Evolutionary conservation across 2,329 filamentous ascomycete genomes (phyloP), one percentile per base, ranked within the genome.

Genomic region (Colletotrichum salicis): DNA sequence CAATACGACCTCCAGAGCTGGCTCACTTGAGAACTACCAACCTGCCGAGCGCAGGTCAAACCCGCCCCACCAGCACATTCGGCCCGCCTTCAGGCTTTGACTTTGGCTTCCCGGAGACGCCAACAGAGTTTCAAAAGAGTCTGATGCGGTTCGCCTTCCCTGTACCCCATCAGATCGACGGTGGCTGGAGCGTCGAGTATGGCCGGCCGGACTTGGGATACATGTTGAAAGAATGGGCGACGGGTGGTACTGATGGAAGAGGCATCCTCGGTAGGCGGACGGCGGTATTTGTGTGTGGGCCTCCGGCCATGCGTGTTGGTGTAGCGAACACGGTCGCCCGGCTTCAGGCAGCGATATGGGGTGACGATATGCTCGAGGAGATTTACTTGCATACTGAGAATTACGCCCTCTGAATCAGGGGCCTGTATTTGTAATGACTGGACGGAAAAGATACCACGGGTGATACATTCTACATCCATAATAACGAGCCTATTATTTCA

Each of bases 361-460:
- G 89, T 6, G 92, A 94, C 76, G 89, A 91, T 41, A 88, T 89
- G 76, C 88, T 93, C 58, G 95, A 98, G 79, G 96, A 98, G 87
- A 93, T 98, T 66, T 98, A 95, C 80, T 82, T 98, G 80, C 96
- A 98, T 84, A 94, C 95, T 4, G 96, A 98, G 86, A 98, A 98
- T 81, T 98, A 97, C 84, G 94, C 95, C 63, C 86, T 97, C 73
- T 97, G 82, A 87, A 24, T 4, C 7, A 19, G 37, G 59, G 59
- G 55, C 5, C 29, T 72, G 70, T 72, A 72, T 15, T 62, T 62
- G 31, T 72, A 66, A 45, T 70, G 70, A 70, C 51, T 33, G 37
- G 67, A 56, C 27, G 45, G 41, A 45, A 67, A 70, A 71, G 60
- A 72, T 72, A 72, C 70, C 70, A 72, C 33, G 35, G 70, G 31